Percentiles rank a stretch among this genome's conserved stretches.
phyloP scores from a whole-genome alignment of 2,329 filamentous ascomycete species.

The Venturia aucupariae region DNA sequence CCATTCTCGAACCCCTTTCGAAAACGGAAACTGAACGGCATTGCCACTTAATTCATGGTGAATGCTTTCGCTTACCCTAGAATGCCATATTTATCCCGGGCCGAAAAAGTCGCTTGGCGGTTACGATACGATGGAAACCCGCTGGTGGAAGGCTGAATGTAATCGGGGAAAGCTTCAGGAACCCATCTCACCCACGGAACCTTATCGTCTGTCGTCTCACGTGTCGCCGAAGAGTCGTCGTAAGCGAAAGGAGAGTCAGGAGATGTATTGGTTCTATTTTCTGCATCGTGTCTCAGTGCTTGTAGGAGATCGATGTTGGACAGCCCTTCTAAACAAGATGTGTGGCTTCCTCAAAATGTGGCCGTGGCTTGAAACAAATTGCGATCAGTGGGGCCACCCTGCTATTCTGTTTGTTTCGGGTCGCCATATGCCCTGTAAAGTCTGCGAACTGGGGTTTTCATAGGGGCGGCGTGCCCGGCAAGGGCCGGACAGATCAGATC shows the following conservation, averaged over 20 bases:
- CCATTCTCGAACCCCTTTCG: neutral
- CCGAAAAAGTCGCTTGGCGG: neutral
- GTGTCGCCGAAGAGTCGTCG: neutral
- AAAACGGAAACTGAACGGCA: neutral
- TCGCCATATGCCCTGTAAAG: neutral
- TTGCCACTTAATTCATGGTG: neutral
- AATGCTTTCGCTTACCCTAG: neutral
- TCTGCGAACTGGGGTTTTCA: neutral
- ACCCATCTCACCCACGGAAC: neutral
- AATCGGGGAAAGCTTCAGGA: neutral
- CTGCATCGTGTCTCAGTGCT: neutral
- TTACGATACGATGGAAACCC: neutral
- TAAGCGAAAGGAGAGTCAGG: neutral
- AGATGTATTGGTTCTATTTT: constrained; percentile 3
- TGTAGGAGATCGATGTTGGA: neutral
- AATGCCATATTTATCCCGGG: neutral
- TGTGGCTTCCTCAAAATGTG: neutral
- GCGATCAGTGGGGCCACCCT: neutral
- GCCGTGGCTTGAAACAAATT: constrained; percentile 1
- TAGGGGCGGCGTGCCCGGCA: neutral
- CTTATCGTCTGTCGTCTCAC: neutral
- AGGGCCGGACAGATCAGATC: constrained; percentile 2
- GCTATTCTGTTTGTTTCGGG: neutral
- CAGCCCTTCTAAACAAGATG: neutral
- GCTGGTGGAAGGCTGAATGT: neutral